Conservation (phyloP, 306 rosid species). For the Lathyrus oleraceus region DNA sequence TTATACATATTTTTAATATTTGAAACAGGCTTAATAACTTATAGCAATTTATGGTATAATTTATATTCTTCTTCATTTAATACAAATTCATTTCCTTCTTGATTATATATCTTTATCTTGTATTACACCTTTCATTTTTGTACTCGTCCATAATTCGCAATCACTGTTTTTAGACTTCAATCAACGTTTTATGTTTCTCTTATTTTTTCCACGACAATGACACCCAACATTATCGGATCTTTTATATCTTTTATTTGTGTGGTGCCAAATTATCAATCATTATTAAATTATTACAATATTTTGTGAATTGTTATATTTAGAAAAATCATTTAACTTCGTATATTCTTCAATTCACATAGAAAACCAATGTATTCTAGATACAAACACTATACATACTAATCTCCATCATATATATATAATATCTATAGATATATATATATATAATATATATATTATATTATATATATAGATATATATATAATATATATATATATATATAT, state of each 20-base stretch:
- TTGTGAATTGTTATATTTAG: not conserved
- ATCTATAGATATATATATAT: too few species aligned
- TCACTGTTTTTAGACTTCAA: not conserved
- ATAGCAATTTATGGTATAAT: too few species aligned
- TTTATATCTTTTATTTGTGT: conserved; percentile 1
- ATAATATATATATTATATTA: too few species aligned
- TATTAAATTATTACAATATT: not conserved
- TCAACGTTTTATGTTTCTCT: not conserved
- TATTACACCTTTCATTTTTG: not conserved
- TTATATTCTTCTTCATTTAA: too few species aligned
- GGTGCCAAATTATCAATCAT: not conserved
- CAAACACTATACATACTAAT: not conserved
- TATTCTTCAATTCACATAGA: not conserved
- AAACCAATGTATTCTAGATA: not conserved
- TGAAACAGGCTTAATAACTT: too few species aligned
- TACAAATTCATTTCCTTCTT: not conserved
- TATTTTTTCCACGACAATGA: conserved; percentile 26
- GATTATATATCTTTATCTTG: not conserved
- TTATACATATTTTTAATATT: too few species aligned
- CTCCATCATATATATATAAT: too few species aligned
- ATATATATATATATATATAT: too few species aligned
- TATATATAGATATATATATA: too few species aligned
- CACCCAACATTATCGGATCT: conserved; percentile 28
- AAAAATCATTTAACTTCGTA: not conserved
- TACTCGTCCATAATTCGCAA: not conserved